Base-by-base conservation (phyloP, 1,284 basidiomycete genomes). In the Exobasidium cylindrosporum region DNA sequence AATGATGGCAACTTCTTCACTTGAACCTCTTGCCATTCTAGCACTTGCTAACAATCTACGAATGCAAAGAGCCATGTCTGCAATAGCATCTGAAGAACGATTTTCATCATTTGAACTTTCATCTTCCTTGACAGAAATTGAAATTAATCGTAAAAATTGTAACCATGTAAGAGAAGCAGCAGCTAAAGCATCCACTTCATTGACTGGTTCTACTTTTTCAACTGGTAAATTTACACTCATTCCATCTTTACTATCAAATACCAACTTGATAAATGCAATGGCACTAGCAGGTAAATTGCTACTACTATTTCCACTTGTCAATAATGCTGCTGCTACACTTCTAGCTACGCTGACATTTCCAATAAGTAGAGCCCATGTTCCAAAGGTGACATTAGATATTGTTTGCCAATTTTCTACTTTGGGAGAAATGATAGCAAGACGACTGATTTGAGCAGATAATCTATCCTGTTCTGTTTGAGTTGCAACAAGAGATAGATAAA, bases 311-410 rank as follows among this genome's bases (percentile, higher is more conserved):
- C 17, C 31, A 17, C 24, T 24, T 4, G 40, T 55, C 4, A 32
- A 13, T 23, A 55, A 29, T 11, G 53, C 40, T 23, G 29, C 31
- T 4, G 63, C 66, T 7, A 70, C 62, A 57, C 62, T 62, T 31
- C 57, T 57, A 10, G 72, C 69, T 26, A 74, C 47, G 0, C 56
- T 59, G 6, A 62, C 53, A 49, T 74, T 74, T 14, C 72, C 72
- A 0, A 72, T 61, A 32, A 73, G 54, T 0, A 66, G 59, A 2
- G 72, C 67, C 72, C 72, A 74, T 4, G 67, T 68, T 1, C 68
- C 72, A n/a, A 74, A 66, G 35, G 67, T 67, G 30, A 69, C 62
- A n/a, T 64, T 61, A 1, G 70, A 64, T 54, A 74, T 61, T 26
- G 62, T 59, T 63, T 64, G 70, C 2, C 62, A 63, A 4, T 64